Percentiles rank a stretch among this genome's conserved stretches.
Evolutionary conservation across 2,329 filamentous ascomycete genomes (phyloP).

Genomic region (Cladorrhinum sp.): DNA sequence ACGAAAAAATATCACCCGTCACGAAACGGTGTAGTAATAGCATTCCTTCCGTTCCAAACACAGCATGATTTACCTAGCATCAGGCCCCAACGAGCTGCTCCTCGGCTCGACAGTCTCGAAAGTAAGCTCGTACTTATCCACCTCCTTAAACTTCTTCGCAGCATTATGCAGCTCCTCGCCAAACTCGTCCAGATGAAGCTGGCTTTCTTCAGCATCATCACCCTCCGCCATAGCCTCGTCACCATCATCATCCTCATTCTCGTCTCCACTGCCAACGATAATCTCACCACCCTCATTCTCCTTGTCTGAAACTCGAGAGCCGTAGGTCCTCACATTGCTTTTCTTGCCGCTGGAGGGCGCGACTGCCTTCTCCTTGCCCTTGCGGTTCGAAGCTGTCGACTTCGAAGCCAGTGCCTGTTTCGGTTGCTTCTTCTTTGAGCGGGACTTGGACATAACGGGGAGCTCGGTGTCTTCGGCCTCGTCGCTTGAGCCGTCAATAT

Average conservation of each 20-base stretch:
- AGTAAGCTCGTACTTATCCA: constrained; percentile 65
- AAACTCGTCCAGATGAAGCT: constrained; percentile 29
- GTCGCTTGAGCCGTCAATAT: constrained; percentile 43
- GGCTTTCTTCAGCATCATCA: constrained; percentile 21
- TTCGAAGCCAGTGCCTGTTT: constrained; percentile 22
- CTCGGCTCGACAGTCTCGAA: constrained; percentile 60
- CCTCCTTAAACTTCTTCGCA: constrained; percentile 63
- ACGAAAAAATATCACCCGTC: too few relatives aligned
- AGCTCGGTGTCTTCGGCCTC: constrained; percentile 38
- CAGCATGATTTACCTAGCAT: constrained; percentile 41
- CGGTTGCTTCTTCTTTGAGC: constrained; percentile 24
- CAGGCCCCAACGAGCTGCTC: constrained; percentile 48
- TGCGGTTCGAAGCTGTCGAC: constrained; percentile 15
- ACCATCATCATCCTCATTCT: constrained; percentile 27
- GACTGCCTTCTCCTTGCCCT: constrained; percentile 28
- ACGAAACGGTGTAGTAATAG: background rate
- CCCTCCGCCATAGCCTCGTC: constrained; percentile 31
- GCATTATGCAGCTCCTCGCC: constrained; percentile 56
- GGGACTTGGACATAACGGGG: background rate
- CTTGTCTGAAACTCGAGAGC: constrained; percentile 50
- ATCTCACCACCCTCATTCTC: constrained; percentile 48
- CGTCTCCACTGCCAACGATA: constrained; percentile 15
- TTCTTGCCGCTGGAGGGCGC: constrained; percentile 21
- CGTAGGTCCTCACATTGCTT: constrained; percentile 44
- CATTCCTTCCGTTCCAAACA: background rate